These are phyloP conservation scores for Fusarium sp. DNA, from an alignment of 2,329 filamentous ascomycete genomes.

Conservation along the genomic window DNA sequence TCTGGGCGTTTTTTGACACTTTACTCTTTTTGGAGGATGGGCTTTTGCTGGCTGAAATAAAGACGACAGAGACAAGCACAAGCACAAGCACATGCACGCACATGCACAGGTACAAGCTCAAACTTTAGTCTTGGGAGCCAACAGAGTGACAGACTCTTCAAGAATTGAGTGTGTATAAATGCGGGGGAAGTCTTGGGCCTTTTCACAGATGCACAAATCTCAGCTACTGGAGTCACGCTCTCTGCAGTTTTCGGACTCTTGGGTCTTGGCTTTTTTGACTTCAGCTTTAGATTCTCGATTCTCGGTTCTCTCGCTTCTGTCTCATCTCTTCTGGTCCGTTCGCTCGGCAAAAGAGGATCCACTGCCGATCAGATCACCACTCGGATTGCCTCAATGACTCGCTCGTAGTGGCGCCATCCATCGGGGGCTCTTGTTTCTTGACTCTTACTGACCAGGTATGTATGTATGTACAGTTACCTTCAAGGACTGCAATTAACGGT, in stretches of 20 bases:
- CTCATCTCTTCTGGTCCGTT: background rate
- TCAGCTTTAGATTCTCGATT: no score
- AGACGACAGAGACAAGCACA: conserved; percentile 11
- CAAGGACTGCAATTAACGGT: background rate
- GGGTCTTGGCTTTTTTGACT: no score
- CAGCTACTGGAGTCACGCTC: background rate
- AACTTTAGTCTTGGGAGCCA: conserved; percentile 30
- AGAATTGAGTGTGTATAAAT: conserved; percentile 29
- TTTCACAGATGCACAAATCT: conserved; percentile 28
- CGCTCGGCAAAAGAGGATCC: conserved; percentile 38
- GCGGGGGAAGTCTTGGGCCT: conserved; percentile 44
- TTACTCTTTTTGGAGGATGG: conserved; percentile 17
- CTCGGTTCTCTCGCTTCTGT: background rate
- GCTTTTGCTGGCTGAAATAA: conserved; percentile 18
- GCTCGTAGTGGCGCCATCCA: conserved; percentile 45
- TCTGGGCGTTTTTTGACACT: conserved; percentile 17
- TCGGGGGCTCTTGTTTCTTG: conserved; percentile 1
- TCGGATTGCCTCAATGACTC: conserved; percentile 43
- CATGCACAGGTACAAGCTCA: background rate
- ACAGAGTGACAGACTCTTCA: background rate
- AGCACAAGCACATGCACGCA: conserved; percentile 7
- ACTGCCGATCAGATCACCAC: conserved; percentile 48
- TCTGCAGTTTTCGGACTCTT: background rate
- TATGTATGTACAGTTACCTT: background rate
- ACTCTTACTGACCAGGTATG: background rate